phyloP scores from a whole-genome alignment of 306 rosid species.

The Cajanus cajan region DNA sequence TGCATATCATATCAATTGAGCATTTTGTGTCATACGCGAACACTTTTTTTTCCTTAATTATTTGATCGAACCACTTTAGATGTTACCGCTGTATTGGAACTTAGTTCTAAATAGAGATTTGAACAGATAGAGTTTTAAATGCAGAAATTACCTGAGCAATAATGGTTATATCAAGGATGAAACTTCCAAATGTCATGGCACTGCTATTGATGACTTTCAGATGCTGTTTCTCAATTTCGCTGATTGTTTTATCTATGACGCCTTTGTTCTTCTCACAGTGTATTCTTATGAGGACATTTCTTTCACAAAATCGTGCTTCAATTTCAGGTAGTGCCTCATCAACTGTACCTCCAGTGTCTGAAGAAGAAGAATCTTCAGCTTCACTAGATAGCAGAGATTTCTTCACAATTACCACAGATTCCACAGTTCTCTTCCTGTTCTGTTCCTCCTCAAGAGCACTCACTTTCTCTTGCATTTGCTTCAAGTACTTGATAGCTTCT shows the following conservation, averaged over 20 bases:
- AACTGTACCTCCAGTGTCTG: conserved; percentile 27
- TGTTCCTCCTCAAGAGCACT: conserved; percentile 84
- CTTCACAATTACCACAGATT: conserved; percentile 74
- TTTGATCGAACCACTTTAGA: not conserved
- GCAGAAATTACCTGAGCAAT: conserved; percentile 70
- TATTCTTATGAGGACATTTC: conserved; percentile 74
- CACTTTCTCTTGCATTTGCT: conserved; percentile 81
- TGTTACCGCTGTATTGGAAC: not conserved
- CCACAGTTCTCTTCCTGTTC: conserved; percentile 52
- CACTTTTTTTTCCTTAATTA: not conserved
- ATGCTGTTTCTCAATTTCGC: conserved; percentile 71
- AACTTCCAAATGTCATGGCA: conserved; percentile 73
- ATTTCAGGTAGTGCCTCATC: conserved; percentile 75
- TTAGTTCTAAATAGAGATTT: not conserved
- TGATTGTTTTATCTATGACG: conserved; percentile 54
- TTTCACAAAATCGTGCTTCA: conserved; percentile 80
- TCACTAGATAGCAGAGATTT: conserved; percentile 53
- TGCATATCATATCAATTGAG: not conserved
- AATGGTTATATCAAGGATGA: conserved; percentile 79
- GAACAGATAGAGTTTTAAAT: not conserved
- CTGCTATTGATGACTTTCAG: conserved; percentile 65
- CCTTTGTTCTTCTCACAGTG: conserved; percentile 86
- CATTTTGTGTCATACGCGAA: not conserved
- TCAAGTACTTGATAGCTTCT: conserved; percentile 85
- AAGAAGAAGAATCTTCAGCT: conserved; percentile 42